A percentile compares a stretch with the other conserved stretches of the same genome.
Evolutionary conservation across 2,329 filamentous ascomycete species (phyloP).

Genomic region (Exophiala phaeomuriformis): DNA sequence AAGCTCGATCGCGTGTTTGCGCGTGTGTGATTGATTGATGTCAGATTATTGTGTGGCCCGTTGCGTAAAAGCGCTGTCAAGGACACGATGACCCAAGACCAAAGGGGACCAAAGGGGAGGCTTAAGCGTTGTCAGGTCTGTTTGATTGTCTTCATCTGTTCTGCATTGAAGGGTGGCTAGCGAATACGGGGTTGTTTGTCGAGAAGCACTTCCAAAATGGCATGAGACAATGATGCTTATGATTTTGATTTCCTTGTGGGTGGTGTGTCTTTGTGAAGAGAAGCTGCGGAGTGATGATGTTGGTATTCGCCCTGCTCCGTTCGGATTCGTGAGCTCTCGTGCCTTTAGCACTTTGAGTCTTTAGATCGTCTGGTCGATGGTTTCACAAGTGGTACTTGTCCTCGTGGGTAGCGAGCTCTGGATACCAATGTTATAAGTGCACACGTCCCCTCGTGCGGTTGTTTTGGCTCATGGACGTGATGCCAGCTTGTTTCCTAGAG

Average conservation of each 20-base stretch:
- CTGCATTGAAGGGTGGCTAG: not conserved
- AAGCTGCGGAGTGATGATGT: not conserved
- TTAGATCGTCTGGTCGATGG: not conserved
- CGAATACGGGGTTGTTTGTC: not conserved
- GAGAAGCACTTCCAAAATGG: not conserved
- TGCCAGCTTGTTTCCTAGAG: too few species aligned
- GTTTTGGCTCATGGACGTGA: not conserved
- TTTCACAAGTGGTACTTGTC: too few species aligned
- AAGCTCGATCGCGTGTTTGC: conserved; percentile 54
- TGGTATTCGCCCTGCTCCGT: not conserved
- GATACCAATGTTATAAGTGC: too few species aligned
- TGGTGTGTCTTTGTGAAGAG: not conserved
- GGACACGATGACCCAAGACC: not conserved
- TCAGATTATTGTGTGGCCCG: not conserved
- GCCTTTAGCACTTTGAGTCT: not conserved
- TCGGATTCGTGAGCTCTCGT: not conserved
- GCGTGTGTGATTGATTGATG: conserved; percentile 9
- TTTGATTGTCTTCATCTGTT: not conserved
- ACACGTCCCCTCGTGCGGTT: too few species aligned
- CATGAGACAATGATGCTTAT: not conserved
- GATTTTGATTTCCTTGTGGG: not conserved
- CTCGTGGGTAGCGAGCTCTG: too few species aligned
- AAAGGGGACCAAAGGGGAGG: too few species aligned
- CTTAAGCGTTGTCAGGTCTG: too few species aligned
- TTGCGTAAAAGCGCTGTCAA: not conserved